These are phyloP conservation scores for Exophiala phaeomuriformis DNA, from an alignment of 2,329 filamentous ascomycete genomes.

Conservation along the genomic window DNA sequence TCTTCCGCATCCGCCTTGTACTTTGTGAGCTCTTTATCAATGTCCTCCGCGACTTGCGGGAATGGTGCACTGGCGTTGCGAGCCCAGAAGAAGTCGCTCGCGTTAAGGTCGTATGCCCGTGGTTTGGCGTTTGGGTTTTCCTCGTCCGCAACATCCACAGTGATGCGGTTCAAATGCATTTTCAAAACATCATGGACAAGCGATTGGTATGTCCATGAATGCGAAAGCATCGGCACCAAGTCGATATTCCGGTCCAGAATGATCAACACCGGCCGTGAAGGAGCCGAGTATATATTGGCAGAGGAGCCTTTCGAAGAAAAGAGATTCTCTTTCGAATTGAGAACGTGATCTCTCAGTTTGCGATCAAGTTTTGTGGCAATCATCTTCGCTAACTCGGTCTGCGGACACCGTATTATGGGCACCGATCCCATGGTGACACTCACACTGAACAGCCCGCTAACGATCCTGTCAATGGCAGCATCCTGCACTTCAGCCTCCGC, in stretches of 20 bases:
- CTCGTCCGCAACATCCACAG: constrained; percentile 75
- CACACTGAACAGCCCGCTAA: constrained; percentile 94
- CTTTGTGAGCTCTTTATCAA: constrained; percentile 82
- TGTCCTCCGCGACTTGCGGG: constrained; percentile 92
- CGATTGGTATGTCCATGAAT: constrained; percentile 87
- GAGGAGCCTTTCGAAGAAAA: constrained; percentile 67
- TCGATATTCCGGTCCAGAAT: constrained; percentile 95
- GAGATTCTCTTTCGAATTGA: constrained; percentile 96
- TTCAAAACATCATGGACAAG: constrained; percentile 70
- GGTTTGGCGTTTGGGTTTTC: constrained; percentile 63
- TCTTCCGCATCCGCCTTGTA: constrained; percentile 95
- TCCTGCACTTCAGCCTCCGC: constrained; percentile 89
- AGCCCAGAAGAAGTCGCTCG: constrained; percentile 93
- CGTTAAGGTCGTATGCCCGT: constrained; percentile 80
- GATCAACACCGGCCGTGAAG: constrained; percentile 78
- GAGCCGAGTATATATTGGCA: constrained; percentile 46
- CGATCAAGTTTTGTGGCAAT: constrained; percentile 90
- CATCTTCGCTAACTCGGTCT: constrained; percentile 85
- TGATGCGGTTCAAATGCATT: constrained; percentile 87
- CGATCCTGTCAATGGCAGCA: constrained; percentile 77
- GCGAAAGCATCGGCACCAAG: constrained; percentile 95
- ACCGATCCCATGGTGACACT: constrained; percentile 97
- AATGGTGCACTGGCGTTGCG: constrained; percentile 88
- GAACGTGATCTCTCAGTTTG: constrained; percentile 89
- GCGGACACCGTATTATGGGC: constrained; percentile 90